These are phyloP conservation scores for Mycosphaerelloides madeirae DNA, from an alignment of 2,329 filamentous ascomycete species.

Conservation along the genomic window DNA sequence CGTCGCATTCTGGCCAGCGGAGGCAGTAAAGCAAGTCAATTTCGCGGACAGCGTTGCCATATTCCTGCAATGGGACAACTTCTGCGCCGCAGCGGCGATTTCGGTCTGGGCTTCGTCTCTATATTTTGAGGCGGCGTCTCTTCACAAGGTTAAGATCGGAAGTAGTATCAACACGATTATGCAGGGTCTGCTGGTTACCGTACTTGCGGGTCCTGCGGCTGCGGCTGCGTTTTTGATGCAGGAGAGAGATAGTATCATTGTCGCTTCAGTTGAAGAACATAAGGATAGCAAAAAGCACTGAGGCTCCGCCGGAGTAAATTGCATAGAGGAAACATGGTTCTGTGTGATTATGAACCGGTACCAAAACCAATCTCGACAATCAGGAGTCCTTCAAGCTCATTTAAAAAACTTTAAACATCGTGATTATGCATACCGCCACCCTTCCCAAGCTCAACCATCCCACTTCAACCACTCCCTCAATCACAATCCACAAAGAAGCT, in stretches of 20 bases:
- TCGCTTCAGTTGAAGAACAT: background rate
- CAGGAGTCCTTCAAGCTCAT: too few relatives aligned
- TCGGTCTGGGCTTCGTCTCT: constrained; percentile 17
- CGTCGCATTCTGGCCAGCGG: constrained; percentile 14
- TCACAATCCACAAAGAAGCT: too few relatives aligned
- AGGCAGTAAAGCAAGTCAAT: constrained; percentile 6
- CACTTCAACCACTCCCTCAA: too few relatives aligned
- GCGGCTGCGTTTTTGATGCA: constrained; percentile 21
- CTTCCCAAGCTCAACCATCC: too few relatives aligned
- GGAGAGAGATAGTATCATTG: constrained; percentile 14
- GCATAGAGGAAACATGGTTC: too few relatives aligned
- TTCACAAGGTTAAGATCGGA: constrained; percentile 1
- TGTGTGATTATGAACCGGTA: too few relatives aligned
- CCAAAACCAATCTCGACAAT: too few relatives aligned
- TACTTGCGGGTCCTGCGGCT: constrained; percentile 20
- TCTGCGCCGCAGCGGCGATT: constrained; percentile 16
- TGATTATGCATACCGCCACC: too few relatives aligned
- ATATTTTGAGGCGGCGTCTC: constrained; percentile 11
- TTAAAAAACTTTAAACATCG: too few relatives aligned
- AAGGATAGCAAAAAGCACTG: background rate
- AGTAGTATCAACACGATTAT: constrained; percentile 4
- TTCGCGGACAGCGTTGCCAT: constrained; percentile 18
- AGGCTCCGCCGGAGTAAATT: too few relatives aligned
- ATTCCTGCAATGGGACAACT: constrained; percentile 23
- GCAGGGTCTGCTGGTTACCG: constrained; percentile 10